These are phyloP conservation scores for Parsonsia alboflavescens DNA, from an alignment of 257 asterid species.

Conservation along the genomic window DNA sequence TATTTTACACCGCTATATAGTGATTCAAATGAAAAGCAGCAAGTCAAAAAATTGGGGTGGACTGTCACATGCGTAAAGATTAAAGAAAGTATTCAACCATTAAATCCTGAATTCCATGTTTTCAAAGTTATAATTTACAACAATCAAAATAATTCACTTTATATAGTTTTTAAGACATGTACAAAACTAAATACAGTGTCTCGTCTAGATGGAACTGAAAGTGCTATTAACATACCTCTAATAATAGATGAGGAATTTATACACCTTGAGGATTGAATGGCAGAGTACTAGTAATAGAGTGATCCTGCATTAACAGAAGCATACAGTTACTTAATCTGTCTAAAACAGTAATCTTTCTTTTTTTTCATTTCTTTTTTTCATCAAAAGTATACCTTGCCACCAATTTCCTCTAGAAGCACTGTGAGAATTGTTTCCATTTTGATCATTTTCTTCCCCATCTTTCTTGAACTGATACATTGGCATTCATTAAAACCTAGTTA, in stretches of 20 bases:
- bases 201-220: background rate
- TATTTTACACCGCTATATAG: background rate
- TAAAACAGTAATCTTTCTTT: background rate
- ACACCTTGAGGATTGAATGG: conserved; percentile 14
- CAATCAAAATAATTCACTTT: background rate
- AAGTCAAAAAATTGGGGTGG: background rate
- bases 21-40: background rate
- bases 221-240: conserved; percentile 24
- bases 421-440: conserved; percentile 26
- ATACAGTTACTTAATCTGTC: background rate
- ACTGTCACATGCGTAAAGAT: background rate
- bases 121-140: background rate
- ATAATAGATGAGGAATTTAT: conserved; percentile 18
- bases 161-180: background rate
- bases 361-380: too few relatives aligned
- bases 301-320: conserved; percentile 36
- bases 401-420: conserved; percentile 44
- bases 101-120: background rate
- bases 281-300: conserved; percentile 34
- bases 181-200: background rate
- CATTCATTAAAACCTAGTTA: conserved; percentile 2
- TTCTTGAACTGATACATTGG: conserved; percentile 33
- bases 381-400: conserved; percentile 44
- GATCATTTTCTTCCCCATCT: conserved; percentile 29
- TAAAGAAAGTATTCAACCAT: background rate